phyloP scores from a whole-genome alignment of 1,139 yeast species.

The Schizosaccharomyces versatilis region DNA sequence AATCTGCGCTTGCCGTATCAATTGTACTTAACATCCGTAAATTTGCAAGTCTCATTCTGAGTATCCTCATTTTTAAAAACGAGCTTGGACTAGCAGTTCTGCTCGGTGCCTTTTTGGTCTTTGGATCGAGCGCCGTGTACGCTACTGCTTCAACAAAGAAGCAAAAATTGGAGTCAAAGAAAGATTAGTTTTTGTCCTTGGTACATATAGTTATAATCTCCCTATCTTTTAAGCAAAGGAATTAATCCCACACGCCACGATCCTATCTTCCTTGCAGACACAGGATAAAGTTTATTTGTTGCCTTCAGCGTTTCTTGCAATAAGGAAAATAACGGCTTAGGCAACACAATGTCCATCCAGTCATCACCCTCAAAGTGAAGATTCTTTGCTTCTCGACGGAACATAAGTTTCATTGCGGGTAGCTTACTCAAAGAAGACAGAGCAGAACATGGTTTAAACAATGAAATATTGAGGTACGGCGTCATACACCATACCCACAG shows the following conservation, averaged over 20 bases:
- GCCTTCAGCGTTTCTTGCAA: neutral
- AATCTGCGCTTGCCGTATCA: slow-evolving; percentile 39
- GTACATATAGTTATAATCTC: neutral
- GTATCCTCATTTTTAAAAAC: slow-evolving; percentile 27
- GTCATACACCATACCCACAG: neutral
- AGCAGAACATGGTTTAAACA: neutral
- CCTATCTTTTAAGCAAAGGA: neutral
- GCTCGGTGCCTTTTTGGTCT: slow-evolving; percentile 1
- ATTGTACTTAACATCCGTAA: slow-evolving; percentile 39
- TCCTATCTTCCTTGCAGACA: neutral
- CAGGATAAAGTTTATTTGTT: neutral
- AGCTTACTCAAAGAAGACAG: neutral
- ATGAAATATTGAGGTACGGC: neutral
- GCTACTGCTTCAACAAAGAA: neutral
- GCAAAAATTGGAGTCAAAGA: neutral
- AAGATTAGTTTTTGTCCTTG: neutral
- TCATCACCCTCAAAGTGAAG: neutral
- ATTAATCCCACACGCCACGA: neutral
- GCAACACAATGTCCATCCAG: neutral
- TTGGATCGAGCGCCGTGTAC: neutral
- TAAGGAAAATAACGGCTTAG: neutral
- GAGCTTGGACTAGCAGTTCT: neutral
- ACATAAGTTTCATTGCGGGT: neutral
- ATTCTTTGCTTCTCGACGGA: neutral
- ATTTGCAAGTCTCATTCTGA: slow-evolving; percentile 34